These are phyloP conservation scores for Avena sativa DNA, from an alignment of 176 grass and related monocot species.

Conservation along the genomic window DNA sequence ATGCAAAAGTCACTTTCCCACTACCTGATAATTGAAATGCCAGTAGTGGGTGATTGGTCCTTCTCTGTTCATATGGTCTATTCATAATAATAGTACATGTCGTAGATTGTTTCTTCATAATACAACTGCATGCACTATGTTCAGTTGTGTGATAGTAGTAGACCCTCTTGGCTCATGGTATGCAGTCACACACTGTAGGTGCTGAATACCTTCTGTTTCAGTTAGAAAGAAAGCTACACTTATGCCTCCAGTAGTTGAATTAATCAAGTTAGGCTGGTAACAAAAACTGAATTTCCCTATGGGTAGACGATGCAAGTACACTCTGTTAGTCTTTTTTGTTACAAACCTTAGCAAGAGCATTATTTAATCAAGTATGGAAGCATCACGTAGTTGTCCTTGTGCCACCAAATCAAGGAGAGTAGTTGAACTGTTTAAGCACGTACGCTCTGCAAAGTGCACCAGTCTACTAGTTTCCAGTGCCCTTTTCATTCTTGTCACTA, in stretches of 20 bases:
- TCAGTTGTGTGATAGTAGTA: slow-evolving; percentile 1
- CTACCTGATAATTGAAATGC: slow-evolving; percentile 51
- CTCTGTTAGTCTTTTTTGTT: background rate
- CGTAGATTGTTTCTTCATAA: slow-evolving; percentile 1
- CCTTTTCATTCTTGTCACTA: slow-evolving; percentile 32
- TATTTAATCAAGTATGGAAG: slow-evolving; percentile 42
- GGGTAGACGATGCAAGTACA: background rate
- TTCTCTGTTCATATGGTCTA: slow-evolving; percentile 13
- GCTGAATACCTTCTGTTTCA: background rate
- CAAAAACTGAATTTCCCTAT: slow-evolving; percentile 25
- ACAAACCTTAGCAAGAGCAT: slow-evolving; percentile 32
- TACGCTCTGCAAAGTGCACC: slow-evolving; percentile 48
- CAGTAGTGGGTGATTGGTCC: slow-evolving; percentile 34
- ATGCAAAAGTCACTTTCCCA: slow-evolving; percentile 49
- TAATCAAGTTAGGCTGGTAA: slow-evolving; percentile 11
- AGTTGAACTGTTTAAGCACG: slow-evolving; percentile 57
- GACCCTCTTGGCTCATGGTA: background rate
- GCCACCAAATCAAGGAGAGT: slow-evolving; percentile 57
- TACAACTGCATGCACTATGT: background rate
- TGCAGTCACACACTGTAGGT: background rate
- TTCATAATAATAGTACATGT: slow-evolving; percentile 19
- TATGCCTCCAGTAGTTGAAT: slow-evolving; percentile 9
- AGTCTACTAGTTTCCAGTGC: slow-evolving; percentile 45
- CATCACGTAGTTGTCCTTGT: slow-evolving; percentile 44
- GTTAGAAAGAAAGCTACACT: background rate